Evolutionary conservation across 1,284 basidiomycete genomes (phyloP), one percentile per base, ranked within the genome.

Genomic region (Erythrobasidium hasegawianum): DNA sequence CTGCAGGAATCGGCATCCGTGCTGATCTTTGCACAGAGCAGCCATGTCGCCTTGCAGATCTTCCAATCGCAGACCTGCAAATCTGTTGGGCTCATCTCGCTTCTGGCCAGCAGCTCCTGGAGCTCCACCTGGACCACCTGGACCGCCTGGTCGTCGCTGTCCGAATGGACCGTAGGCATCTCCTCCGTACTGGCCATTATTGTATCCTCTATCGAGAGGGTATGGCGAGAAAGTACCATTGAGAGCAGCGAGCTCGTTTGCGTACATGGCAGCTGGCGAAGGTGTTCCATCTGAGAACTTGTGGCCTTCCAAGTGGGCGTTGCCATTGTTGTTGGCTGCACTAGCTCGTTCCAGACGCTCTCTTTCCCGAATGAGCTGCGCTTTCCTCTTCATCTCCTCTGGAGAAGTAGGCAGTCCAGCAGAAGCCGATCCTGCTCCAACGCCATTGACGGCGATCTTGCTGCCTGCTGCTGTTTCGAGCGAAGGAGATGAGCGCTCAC

Each of bases 1-100:
- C 79, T 98, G 96, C 65, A 98, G 81, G 77, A 97, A 99, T 41
- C 96, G 86, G 77, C 96, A 99, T 2, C 96, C 96, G 78, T 98
- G 96, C 79, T 98, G 96, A 78, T 98, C 96, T 79, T 97, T 97
- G 85, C 94, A 97, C 29, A 98, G 80, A 14, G 85, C 82, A 27
- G 93, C 86, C 72, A 98, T 94, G 78, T 97, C 91, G 69, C 95
- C 95, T 72, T 89, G 86, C 52, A 99, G 81, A 75, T 99, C 96
- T 77, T 99, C 96, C 62, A 98, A 83, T 57, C 92, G 87, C 50
- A 92, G 95, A 27, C 92, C 90, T 26, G 93, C 86, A 77, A 96
- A 97, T 10, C 93, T 86, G 80, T 97, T 97, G 78, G 94, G 90
- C 90, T 68, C 62, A 20, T 65, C 62, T 33, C 20, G 45, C 57